Conservation (phyloP, 176 grass and related monocot species). For the Phragmites australis region DNA sequence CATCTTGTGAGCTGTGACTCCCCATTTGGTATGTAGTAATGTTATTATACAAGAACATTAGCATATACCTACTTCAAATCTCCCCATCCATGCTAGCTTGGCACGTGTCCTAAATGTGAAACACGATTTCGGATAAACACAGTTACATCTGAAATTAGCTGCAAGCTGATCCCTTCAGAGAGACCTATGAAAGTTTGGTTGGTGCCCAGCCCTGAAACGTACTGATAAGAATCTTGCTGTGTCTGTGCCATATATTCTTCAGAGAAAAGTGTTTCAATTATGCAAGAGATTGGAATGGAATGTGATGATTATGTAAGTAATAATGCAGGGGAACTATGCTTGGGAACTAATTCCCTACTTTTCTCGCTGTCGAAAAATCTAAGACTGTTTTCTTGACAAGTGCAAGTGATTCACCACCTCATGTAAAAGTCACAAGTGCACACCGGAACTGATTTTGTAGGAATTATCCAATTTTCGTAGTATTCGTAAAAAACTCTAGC, state of each 20-base stretch:
- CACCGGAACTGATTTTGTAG: background rate
- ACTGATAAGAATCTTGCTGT: conserved; percentile 10
- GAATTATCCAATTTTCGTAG: background rate
- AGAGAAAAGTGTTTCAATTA: conserved; percentile 26
- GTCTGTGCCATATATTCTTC: conserved; percentile 19
- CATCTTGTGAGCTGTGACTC: background rate
- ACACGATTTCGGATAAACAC: background rate
- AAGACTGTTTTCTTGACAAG: background rate
- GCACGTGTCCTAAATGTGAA: background rate
- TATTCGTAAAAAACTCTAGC: background rate
- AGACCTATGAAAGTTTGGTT: conserved; percentile 14
- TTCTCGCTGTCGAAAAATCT: background rate
- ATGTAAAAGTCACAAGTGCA: background rate
- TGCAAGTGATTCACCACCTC: background rate
- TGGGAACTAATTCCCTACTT: conserved; percentile 32
- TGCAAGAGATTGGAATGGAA: conserved; percentile 40
- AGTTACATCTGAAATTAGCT: background rate
- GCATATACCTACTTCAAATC: background rate
- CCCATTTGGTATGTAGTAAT: background rate
- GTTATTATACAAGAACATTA: background rate
- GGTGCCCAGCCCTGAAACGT: background rate
- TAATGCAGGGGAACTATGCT: conserved; percentile 39
- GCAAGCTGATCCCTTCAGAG: background rate
- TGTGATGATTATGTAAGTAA: conserved; percentile 29
- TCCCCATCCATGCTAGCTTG: conserved; percentile 13